A percentile compares a stretch with the other conserved stretches of the same genome.
These are phyloP conservation scores for Coffea humblotiana DNA, from an alignment of 305 asterid species.

Conservation along the genomic window DNA sequence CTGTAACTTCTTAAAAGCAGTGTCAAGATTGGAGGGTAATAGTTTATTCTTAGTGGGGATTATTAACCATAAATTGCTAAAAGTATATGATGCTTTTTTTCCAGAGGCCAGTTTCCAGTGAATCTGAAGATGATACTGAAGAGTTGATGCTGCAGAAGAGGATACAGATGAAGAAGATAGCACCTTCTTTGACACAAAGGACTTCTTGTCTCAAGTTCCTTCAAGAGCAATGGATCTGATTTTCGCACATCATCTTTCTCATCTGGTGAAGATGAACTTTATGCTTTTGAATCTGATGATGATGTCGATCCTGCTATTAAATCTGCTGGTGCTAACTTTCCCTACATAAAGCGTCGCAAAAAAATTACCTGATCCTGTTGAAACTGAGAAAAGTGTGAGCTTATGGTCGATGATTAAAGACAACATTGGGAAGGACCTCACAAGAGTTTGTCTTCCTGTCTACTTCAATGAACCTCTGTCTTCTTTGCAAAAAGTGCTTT, in stretches of 20 bases:
- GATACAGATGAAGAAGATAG: constrained; percentile 95
- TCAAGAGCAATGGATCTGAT: constrained; percentile 81
- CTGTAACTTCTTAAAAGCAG: background rate
- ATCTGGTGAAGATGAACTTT: constrained; percentile 64
- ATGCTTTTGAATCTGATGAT: constrained; percentile 60
- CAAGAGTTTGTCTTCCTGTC: constrained; percentile 96
- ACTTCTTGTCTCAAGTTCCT: constrained; percentile 86
- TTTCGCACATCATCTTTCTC: constrained; percentile 66
- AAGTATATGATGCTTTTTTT: constrained; percentile 27
- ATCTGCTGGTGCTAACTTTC: constrained; percentile 72
- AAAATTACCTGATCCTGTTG: constrained; percentile 85
- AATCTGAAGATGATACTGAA: constrained; percentile 91
- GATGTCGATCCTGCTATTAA: constrained; percentile 55
- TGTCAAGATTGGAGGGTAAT: background rate
- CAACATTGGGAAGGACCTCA: constrained; percentile 95
- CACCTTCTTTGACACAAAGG: constrained; percentile 82
- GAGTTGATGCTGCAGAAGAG: constrained; percentile 86
- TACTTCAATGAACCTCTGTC: constrained; percentile 98
- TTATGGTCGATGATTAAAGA: constrained; percentile 98
- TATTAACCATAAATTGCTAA: constrained; percentile 19
- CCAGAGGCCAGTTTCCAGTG: constrained; percentile 77
- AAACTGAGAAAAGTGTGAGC: constrained; percentile 93
- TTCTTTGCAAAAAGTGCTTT: constrained; percentile 88
- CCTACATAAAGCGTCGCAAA: constrained; percentile 75
- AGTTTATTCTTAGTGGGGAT: constrained; percentile 15